Evolutionary conservation across 345 rosid genomes (phyloP), one percentile per base, ranked within the genome.

Genomic region (Xanthoceras sorbifolium): DNA sequence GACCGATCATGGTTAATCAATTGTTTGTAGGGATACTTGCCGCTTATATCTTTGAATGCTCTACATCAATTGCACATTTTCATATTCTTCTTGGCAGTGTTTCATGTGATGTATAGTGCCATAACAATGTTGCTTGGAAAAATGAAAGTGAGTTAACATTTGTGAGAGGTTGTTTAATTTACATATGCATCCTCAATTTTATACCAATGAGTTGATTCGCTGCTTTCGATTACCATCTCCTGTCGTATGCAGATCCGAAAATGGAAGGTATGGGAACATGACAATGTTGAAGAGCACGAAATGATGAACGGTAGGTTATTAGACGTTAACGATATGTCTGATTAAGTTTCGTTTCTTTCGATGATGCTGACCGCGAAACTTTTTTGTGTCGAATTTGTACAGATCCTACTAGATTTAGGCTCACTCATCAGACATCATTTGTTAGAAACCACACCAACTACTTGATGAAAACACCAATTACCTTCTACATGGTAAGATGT

Each of bases 391-490:
- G 29, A 57, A 57, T 23, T 75, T 72, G 62, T 72, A 40, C 82
- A 94, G 99, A 92, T 80, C 90, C 94, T 67, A 50, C 86, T 48
- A 91, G 95, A 73, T 90, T 93, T 84, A 87, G 98, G 85, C 98
- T 97, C 59, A 91, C 99, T 69, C 95, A 91, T 11, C 97, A 97
- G 87, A 87, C 92, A 54, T 94, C 99, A n/a, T 97, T 97, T 78
- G 92, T 97, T 1, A 82, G 74, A 81, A 89, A 83, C 54, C 97
- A 96, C 84, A 84, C 89, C 52, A 84, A 83, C 79, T 59, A 84
- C 73, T 90, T 92, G 93, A 88, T 82, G 9, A 83, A 67, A 80
- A 86, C 84, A 7, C 80, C 91, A 32, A 22, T 86, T 77, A 79
- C 86, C 62, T 90, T 91, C 73, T 93, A 91, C 80, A 0, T 88